Conservation (phyloP, 768 basidiomycete genomes). For the Panaeolus papilionaceus region DNA sequence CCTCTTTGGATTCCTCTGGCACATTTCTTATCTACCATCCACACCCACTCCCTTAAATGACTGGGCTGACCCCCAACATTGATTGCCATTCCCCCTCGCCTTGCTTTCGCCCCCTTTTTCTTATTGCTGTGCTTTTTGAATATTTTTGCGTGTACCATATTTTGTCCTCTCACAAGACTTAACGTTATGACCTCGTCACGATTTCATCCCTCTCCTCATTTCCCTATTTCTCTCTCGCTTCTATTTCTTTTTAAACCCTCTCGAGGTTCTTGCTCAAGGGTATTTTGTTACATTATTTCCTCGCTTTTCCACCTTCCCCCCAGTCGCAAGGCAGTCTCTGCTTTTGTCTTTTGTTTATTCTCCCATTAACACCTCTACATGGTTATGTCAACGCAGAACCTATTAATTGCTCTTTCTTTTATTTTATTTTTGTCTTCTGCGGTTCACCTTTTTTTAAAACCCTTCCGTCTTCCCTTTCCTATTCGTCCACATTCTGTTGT, state of each 20-base stretch:
- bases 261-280: not conserved
- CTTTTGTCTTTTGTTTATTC: not conserved
- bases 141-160: not conserved
- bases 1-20: too few relatives aligned
- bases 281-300: not conserved
- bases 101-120: not conserved
- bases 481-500: not conserved
- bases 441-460: not conserved
- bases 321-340: too few relatives aligned
- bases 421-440: slow-evolving; percentile 10
- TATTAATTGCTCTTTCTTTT: slow-evolving; percentile 12
- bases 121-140: not conserved
- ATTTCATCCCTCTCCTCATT: not conserved
- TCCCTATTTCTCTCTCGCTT: not conserved
- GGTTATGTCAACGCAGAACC: not conserved
- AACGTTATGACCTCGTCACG: not conserved
- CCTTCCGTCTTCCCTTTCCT: not conserved
- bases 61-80: too few relatives aligned
- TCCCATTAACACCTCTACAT: not conserved
- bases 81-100: too few relatives aligned
- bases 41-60: too few relatives aligned
- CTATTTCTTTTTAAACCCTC: not conserved
- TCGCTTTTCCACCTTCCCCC: not conserved
- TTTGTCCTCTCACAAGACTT: not conserved
- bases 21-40: too few relatives aligned